Conservation (phyloP, 345 rosid genomes). For the Pugionium dolabratum region DNA sequence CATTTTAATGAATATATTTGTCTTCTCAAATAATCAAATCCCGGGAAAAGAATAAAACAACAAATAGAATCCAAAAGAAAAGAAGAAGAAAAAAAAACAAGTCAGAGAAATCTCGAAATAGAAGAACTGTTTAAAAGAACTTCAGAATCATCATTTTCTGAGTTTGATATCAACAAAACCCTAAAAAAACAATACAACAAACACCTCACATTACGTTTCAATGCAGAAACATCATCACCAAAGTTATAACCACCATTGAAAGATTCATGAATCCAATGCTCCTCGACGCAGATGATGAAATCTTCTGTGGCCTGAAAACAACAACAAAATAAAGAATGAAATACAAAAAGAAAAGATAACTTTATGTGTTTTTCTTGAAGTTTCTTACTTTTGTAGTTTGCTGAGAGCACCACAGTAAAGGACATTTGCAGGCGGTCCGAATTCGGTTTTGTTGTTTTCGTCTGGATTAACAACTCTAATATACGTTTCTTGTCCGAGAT, state of each 20-base stretch:
- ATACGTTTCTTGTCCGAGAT: constrained; percentile 97
- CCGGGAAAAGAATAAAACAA: constrained; percentile 34
- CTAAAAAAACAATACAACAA: constrained; percentile 19
- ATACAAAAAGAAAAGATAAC: constrained; percentile 12
- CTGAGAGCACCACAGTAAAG: constrained; percentile 82
- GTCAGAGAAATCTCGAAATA: constrained; percentile 33
- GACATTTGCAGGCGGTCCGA: constrained; percentile 77
- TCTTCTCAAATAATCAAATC: constrained; percentile 34
- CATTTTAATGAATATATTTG: constrained; percentile 21
- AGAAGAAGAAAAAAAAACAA: neutral
- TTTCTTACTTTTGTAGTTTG: constrained; percentile 72
- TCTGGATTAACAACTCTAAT: constrained; percentile 90
- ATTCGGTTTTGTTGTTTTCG: constrained; percentile 84
- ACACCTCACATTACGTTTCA: constrained; percentile 22
- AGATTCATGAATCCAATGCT: constrained; percentile 20
- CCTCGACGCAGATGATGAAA: constrained; percentile 48
- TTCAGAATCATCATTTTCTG: constrained; percentile 19
- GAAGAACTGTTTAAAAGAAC: constrained; percentile 37
- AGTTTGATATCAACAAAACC: constrained; percentile 39
- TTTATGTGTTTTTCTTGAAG: neutral
- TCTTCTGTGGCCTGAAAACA: constrained; percentile 68
- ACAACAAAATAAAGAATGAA: neutral
- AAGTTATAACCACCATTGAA: constrained; percentile 24
- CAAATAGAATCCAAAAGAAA: constrained; percentile 18
- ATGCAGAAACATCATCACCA: constrained; percentile 35